These are phyloP conservation scores for Apiospora arundinis DNA, from an alignment of 2,329 filamentous ascomycete genomes.

Conservation along the genomic window DNA sequence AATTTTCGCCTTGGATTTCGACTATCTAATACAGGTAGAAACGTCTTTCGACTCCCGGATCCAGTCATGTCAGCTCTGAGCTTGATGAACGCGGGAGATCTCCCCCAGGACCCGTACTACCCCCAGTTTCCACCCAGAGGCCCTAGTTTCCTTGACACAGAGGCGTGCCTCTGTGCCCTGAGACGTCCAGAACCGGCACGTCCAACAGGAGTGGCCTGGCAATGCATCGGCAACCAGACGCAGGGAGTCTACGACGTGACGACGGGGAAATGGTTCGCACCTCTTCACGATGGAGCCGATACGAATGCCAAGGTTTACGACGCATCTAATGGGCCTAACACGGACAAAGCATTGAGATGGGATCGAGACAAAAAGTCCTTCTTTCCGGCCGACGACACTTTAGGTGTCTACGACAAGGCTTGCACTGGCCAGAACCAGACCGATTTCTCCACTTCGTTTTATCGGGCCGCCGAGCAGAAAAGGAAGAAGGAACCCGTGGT, in stretches of 20 bases:
- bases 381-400: conserved; percentile 29
- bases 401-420: conserved; percentile 46
- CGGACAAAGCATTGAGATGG: conserved; percentile 38
- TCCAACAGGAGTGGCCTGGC: conserved; percentile 43
- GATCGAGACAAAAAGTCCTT: conserved; percentile 37
- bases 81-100: background rate
- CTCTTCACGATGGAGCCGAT: conserved; percentile 34
- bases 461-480: conserved; percentile 39
- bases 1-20: background rate
- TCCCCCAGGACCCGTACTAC: conserved; percentile 46
- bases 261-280: conserved; percentile 51
- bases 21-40: background rate
- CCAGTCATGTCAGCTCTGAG: background rate
- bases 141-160: conserved; percentile 46
- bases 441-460: conserved; percentile 49
- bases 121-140: conserved; percentile 36
- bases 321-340: conserved; percentile 44
- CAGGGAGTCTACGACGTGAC: conserved; percentile 44
- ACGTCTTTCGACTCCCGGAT: too few relatives aligned
- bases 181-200: conserved; percentile 31
- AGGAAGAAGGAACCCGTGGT: conserved; percentile 37
- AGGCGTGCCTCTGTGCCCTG: conserved; percentile 46
- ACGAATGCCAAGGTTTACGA: conserved; percentile 42
- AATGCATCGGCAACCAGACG: conserved; percentile 53
- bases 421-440: conserved; percentile 51